These are phyloP conservation scores for Dicorynia guianensis DNA, from an alignment of 306 rosid species.

Conservation along the genomic window DNA sequence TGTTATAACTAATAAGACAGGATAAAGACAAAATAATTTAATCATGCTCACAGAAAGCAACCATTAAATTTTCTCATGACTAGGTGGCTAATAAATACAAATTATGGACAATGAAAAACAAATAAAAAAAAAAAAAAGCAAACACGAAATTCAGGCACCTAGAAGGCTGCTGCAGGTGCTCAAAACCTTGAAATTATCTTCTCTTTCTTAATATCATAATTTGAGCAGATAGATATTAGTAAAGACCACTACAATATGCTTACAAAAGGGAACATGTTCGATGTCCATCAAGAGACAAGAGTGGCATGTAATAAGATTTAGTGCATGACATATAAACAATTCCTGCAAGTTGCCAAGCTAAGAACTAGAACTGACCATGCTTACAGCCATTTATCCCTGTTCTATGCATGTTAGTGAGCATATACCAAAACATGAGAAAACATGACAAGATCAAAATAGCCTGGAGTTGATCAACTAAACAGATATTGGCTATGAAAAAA, in stretches of 20 bases:
- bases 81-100: background rate
- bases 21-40: too few relatives aligned
- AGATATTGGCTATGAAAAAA: background rate
- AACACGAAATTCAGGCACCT: background rate
- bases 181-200: slow-evolving; percentile 17
- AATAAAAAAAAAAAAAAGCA: background rate
- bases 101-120: slow-evolving; percentile 8
- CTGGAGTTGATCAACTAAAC: slow-evolving; percentile 9
- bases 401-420: too few relatives aligned
- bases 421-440: too few relatives aligned
- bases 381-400: too few relatives aligned
- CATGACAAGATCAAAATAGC: too few relatives aligned
- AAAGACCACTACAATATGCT: background rate
- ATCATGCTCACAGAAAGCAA: too few relatives aligned
- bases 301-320: background rate
- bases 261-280: background rate
- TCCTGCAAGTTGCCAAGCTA: slow-evolving; percentile 7
- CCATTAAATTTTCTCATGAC: too few relatives aligned
- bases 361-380: background rate
- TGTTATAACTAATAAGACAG: slow-evolving; percentile 16
- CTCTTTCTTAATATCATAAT: background rate
- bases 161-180: background rate
- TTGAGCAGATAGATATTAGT: slow-evolving; percentile 24
- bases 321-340: background rate
- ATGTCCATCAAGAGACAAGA: background rate